These are phyloP conservation scores for Fusarium kyushuense DNA, from an alignment of 2,329 filamentous ascomycete genomes.

Conservation along the genomic window DNA sequence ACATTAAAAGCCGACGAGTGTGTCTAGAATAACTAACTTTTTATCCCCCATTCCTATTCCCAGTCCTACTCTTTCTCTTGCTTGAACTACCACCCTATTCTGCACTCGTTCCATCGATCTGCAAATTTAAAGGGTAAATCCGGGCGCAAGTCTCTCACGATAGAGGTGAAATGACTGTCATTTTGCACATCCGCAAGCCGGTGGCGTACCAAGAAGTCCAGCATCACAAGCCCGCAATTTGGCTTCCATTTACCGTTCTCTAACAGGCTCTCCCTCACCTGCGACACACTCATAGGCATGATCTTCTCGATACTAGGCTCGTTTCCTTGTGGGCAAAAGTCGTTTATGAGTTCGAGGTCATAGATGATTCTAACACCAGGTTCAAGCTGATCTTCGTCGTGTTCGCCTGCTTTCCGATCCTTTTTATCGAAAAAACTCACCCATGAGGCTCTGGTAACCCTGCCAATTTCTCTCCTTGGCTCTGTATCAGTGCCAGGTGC, in stretches of 20 bases:
- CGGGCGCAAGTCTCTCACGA: constrained; percentile 43
- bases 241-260: constrained; percentile 51
- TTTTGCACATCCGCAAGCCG: constrained; percentile 44
- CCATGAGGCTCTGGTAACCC: constrained; percentile 37
- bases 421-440: constrained; percentile 55
- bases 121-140: constrained; percentile 48
- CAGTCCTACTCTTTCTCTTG: no score
- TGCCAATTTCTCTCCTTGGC: constrained; percentile 38
- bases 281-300: constrained; percentile 45
- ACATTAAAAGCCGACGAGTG: no score
- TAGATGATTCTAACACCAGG: constrained; percentile 55
- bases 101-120: constrained; percentile 19
- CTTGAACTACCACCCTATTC: constrained; percentile 19
- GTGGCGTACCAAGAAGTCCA: constrained; percentile 53
- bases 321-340: constrained; percentile 42
- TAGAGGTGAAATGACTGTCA: constrained; percentile 39
- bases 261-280: constrained; percentile 49
- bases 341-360: constrained; percentile 50
- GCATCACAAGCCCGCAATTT: constrained; percentile 56
- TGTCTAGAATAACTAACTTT: no score
- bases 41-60: no score
- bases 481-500: neutral
- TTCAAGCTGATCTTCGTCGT: constrained; percentile 52
- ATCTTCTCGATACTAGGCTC: constrained; percentile 50
- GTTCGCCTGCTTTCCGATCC: constrained; percentile 45